A percentile compares a stretch with the other conserved stretches of the same genome.
Evolutionary conservation across 176 grass and related monocot species (phyloP).

Genomic region (Aegilops sharonensis): DNA sequence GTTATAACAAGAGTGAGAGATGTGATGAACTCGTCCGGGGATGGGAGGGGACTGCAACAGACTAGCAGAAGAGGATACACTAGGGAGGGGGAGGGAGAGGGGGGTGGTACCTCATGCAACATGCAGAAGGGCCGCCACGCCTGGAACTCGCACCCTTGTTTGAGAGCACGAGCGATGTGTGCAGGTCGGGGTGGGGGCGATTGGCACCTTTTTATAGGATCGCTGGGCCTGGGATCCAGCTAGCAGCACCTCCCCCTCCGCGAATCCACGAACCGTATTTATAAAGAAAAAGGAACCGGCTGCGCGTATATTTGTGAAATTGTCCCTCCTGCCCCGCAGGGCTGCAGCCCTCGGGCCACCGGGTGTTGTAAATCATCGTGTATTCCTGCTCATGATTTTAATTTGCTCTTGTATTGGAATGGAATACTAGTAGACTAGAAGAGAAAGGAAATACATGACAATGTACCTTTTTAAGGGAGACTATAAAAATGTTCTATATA

Average conservation of each 20-base stretch:
- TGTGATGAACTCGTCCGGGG: background rate
- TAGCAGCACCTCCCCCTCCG: background rate
- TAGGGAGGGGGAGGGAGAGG: background rate
- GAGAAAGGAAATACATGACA: background rate
- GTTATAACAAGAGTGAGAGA: background rate
- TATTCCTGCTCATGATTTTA: too few relatives aligned
- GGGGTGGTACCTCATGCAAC: constrained; percentile 28
- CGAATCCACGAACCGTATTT: background rate
- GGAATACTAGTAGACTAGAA: too few relatives aligned
- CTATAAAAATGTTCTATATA: background rate
- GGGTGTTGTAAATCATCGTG: too few relatives aligned
- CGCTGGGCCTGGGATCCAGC: constrained; percentile 15
- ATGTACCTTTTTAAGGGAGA: background rate
- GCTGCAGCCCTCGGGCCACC: too few relatives aligned
- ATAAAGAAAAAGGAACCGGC: too few relatives aligned
- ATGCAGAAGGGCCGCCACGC: constrained; percentile 30
- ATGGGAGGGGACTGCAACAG: too few relatives aligned
- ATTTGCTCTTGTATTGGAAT: too few relatives aligned
- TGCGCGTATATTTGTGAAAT: too few relatives aligned
- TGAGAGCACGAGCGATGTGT: constrained; percentile 15
- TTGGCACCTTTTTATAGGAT: constrained; percentile 23
- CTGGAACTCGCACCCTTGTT: constrained; percentile 37
- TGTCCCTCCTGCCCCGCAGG: too few relatives aligned
- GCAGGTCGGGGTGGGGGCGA: background rate
- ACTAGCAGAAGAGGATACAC: background rate